Percentiles rank a stretch among this genome's conserved stretches.
Evolutionary conservation across 371 early-diverging fungal species (phyloP).

Genomic region (Massospora cicadina): DNA sequence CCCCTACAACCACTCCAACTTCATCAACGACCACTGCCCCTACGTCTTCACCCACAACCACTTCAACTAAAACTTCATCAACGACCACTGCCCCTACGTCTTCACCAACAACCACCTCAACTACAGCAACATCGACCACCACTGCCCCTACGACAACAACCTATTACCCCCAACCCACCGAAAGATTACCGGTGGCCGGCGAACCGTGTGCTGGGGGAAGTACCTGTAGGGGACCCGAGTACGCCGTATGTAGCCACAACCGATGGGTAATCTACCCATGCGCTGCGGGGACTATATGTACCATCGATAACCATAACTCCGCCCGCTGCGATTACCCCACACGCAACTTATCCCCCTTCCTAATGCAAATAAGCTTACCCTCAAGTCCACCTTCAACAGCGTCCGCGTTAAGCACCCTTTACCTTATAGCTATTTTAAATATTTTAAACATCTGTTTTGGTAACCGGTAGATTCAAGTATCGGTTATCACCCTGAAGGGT

Average conservation of each 20-base stretch:
- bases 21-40: slow-evolving; percentile 2
- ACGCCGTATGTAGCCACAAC: slow-evolving; percentile 5
- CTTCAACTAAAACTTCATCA: neutral
- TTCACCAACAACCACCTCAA: neutral
- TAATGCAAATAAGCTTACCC: neutral
- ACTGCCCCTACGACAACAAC: neutral
- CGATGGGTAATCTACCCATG: slow-evolving; percentile 10
- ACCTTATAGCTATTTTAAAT: too few species aligned
- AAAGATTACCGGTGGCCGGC: slow-evolving; percentile 4
- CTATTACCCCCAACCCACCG: neutral
- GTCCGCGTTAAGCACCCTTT: too few species aligned
- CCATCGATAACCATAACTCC: neutral
- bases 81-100: slow-evolving; percentile 3
- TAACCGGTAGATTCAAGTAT: too few species aligned
- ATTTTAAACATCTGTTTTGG: too few species aligned
- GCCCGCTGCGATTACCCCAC: slow-evolving; percentile 9
- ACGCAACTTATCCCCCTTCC: neutral
- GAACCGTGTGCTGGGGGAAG: slow-evolving; percentile 4
- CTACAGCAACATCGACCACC: neutral
- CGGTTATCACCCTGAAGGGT: too few species aligned
- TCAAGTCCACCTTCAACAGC: neutral
- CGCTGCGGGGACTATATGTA: neutral
- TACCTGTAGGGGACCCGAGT: neutral
- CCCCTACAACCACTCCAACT: neutral
- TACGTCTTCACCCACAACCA: neutral